phyloP scores from a whole-genome alignment of 2,329 filamentous ascomycete genomes.

The Penicillium griseofulvum region DNA sequence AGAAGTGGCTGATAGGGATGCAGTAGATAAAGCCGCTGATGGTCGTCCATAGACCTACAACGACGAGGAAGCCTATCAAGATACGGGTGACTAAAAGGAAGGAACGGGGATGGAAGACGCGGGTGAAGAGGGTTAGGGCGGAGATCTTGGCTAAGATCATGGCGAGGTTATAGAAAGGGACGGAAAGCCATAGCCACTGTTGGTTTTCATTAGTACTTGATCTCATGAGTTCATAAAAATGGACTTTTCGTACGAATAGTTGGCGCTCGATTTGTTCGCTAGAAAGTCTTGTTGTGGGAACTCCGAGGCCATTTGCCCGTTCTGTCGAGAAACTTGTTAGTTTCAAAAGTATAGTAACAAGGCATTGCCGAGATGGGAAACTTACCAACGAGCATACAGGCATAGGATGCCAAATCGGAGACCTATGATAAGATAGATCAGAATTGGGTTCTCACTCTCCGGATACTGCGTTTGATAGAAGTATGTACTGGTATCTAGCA shows the following conservation, averaged over 20 bases:
- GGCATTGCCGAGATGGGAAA: neutral
- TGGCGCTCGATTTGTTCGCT: conserved; percentile 11
- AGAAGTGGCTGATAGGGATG: conserved; percentile 26
- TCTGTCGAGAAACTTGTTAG: conserved; percentile 15
- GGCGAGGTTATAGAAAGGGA: conserved; percentile 37
- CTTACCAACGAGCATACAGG: conserved; percentile 17
- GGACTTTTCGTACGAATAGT: conserved; percentile 21
- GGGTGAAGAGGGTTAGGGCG: conserved; percentile 30
- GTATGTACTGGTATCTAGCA: too few relatives aligned
- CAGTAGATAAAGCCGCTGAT: conserved; percentile 30
- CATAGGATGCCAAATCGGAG: conserved; percentile 2
- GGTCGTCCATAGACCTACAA: conserved; percentile 29
- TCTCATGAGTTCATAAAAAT: neutral
- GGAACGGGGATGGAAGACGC: conserved; percentile 28
- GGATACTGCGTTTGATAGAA: too few relatives aligned
- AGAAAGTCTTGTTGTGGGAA: conserved; percentile 1
- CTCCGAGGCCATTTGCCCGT: conserved; percentile 24
- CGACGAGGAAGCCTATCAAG: conserved; percentile 20
- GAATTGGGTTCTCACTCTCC: neutral
- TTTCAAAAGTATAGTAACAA: neutral
- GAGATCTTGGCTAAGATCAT: conserved; percentile 35
- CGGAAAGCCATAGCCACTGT: conserved; percentile 31
- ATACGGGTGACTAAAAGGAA: conserved; percentile 21
- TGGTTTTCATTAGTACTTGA: neutral
- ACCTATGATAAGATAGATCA: conserved; percentile 3